Percentiles rank a stretch among this genome's conserved stretches.
phyloP scores from a whole-genome alignment of 2,329 filamentous ascomycete species.

The Malbranchea cinnamomea region DNA sequence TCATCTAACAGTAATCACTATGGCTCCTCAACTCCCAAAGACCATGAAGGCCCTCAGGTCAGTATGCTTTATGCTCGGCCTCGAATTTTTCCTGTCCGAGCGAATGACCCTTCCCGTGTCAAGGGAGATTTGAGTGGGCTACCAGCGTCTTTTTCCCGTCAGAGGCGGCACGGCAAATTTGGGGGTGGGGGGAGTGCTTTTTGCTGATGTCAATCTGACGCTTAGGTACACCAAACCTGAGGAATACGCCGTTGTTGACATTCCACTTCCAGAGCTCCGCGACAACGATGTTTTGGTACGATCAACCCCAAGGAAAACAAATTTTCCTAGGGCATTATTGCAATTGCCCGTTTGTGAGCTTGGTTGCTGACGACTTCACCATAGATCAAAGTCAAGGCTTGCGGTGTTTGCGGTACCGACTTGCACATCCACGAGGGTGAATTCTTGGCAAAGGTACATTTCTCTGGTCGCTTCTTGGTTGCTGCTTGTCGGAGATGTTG shows the following conservation, averaged over 20 bases:
- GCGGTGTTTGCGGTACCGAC: slow-evolving; percentile 47
- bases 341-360: neutral
- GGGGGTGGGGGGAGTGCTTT: no score
- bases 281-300: slow-evolving; percentile 43
- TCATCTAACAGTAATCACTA: no score
- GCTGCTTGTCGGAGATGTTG: neutral
- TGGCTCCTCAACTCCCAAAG: slow-evolving; percentile 30
- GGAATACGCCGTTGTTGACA: slow-evolving; percentile 44
- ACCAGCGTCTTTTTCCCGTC: slow-evolving; percentile 4
- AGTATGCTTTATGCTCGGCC: slow-evolving; percentile 12
- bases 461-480: neutral
- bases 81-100: neutral
- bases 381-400: slow-evolving; percentile 51
- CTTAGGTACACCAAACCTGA: slow-evolving; percentile 46
- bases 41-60: slow-evolving; percentile 50
- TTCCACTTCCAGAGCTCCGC: slow-evolving; percentile 46
- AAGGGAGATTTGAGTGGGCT: no score
- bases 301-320: slow-evolving; percentile 1
- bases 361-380: slow-evolving; percentile 12
- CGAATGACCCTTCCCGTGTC: no score
- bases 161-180: slow-evolving; percentile 1
- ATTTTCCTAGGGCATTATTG: neutral
- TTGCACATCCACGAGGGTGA: slow-evolving; percentile 47
- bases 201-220: no score
- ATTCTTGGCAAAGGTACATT: slow-evolving; percentile 40